Evolutionary conservation across 805 yeast species (phyloP).

Genomic region (Spathaspora girioi): DNA sequence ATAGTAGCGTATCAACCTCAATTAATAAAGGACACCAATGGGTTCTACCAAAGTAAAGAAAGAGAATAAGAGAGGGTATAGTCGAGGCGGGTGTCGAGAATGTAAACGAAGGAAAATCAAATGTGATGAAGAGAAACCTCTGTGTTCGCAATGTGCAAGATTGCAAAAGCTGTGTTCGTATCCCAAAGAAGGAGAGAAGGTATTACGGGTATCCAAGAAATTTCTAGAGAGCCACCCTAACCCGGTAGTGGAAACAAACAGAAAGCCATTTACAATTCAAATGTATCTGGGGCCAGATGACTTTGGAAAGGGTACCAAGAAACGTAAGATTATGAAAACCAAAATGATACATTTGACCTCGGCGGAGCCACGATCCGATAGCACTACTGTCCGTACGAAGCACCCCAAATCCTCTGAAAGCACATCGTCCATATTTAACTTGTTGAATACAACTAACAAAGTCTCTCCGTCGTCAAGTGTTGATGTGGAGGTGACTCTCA

Average conservation of each 20-base stretch:
- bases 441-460: background rate
- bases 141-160: slow-evolving; percentile 34
- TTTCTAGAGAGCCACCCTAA: slow-evolving; percentile 2
- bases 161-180: slow-evolving; percentile 33
- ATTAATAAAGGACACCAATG: background rate
- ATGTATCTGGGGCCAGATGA: slow-evolving; percentile 11
- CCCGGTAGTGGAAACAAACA: background rate
- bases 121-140: slow-evolving; percentile 36
- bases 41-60: background rate
- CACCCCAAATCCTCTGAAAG: background rate
- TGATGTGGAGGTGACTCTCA: background rate
- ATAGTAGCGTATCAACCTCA: no score
- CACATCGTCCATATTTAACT: background rate
- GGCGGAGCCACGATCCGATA: background rate
- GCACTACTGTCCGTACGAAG: background rate
- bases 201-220: slow-evolving; percentile 24
- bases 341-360: slow-evolving; percentile 2
- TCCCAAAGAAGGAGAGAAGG: slow-evolving; percentile 34
- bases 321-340: slow-evolving; percentile 1
- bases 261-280: slow-evolving; percentile 12
- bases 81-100: slow-evolving; percentile 38
- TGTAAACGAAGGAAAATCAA: slow-evolving; percentile 43
- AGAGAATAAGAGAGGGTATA: slow-evolving; percentile 16
- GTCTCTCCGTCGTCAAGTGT: background rate
- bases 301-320: slow-evolving; percentile 2